Conservation (phyloP, 2,329 filamentous ascomycete species). For the Aspergillus sp. region DNA sequence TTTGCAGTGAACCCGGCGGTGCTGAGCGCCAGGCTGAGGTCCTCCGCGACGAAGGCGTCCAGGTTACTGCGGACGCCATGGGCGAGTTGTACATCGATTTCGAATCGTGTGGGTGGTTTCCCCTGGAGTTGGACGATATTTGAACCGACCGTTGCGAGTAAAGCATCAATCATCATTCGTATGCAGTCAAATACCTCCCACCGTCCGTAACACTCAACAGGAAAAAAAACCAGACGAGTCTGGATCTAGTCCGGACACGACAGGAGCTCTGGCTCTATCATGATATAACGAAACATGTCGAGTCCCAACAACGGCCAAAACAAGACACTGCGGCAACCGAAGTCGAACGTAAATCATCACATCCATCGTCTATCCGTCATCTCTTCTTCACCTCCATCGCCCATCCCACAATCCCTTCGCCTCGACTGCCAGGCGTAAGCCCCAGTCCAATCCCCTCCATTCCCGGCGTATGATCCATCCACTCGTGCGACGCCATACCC, state of each 20-base stretch:
- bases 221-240: no score
- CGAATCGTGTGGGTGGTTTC: conserved; percentile 40
- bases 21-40: conserved; percentile 35
- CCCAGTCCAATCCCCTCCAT: conserved; percentile 75
- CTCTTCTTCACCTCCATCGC: conserved; percentile 77
- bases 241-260: no score
- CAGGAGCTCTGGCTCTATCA: no score
- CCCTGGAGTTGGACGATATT: conserved; percentile 26
- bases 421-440: conserved; percentile 68
- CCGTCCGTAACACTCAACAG: no score
- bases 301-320: no score
- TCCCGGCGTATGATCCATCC: conserved; percentile 74
- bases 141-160: no score
- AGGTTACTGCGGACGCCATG: conserved; percentile 33
- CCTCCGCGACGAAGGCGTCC: conserved; percentile 34
- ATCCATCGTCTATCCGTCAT: conserved; percentile 29
- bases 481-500: conserved; percentile 79
- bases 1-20: conserved; percentile 31
- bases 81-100: conserved; percentile 38
- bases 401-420: conserved; percentile 93
- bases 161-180: no score
- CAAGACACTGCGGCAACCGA: no score
- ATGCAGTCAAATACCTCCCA: no score
- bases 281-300: no score
- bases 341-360: conserved; percentile 22